Evolutionary conservation across 1,284 basidiomycete genomes (phyloP), one percentile per base, ranked within the genome.

Genomic region (Omphalotus olearius): DNA sequence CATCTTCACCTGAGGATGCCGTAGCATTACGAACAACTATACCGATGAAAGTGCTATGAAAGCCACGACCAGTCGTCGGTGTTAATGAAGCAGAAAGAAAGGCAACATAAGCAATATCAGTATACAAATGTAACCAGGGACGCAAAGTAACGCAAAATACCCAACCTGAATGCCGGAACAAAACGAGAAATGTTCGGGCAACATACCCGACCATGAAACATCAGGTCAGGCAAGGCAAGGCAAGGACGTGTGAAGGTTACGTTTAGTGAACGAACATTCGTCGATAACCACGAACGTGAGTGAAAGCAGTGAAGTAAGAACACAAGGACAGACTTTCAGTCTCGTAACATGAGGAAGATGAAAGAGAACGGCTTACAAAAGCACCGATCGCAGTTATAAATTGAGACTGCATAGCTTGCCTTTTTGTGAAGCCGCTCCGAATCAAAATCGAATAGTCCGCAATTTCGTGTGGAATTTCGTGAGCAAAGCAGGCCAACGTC

Each of bases 391-490:
- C 91, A 35, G 91, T 94, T 55, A 93, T 66, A 68, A 93, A 94
- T 64, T 94, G 92, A 41, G 87, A 89, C 61, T 88, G 85, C 91
- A 94, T 93, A 2, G 91, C 91, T 66, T 93, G 89, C 58, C 71
- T 75, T 69, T 94, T 94, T 16, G 86, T 89, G 66, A 94, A 93
- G 6, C 91, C 91, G 57, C 88, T 91, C 50, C 92, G 87, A 47
- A 93, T 82, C 35, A 93, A 73, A 60, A 94, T 93, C 14, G 89
- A 92, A 64, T 93, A 93, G 66, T 94, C 91, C 16, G 91, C 92
- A 54, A 94, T 93, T 74, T 93, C 91, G 62, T 93, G 91, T 14
- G 91, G 91, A 50, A 93, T 93, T 67, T 94, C 91, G 66, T 94
- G 91, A 5, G 90, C 91, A 64, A 94, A 93, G 62, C 91, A 93